Base-by-base conservation (phyloP, 257 asterid genomes). In the Solanum pennellii region DNA sequence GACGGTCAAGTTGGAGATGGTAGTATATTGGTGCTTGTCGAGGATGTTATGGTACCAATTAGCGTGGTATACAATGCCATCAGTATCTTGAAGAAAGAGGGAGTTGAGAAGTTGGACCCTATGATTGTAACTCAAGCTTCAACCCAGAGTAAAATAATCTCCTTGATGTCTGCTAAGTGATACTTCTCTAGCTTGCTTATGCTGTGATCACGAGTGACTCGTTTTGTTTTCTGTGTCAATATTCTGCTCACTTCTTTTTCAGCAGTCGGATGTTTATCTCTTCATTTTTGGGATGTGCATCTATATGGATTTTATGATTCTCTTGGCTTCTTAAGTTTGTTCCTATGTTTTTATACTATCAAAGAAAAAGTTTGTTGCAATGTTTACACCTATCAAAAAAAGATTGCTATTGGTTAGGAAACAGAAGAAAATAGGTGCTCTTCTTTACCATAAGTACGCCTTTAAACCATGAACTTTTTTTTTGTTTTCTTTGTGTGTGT, bases 51-150 rank as follows among this genome's bases (percentile, higher is more conserved):
- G 9, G 93, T 93, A 49, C 91, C 94, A 49, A 68, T 93, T 84
- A 80, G 86, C 77, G 91, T 89, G 41, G 92, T 94, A 86, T 79
- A n/a, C 35, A 94, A 91, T 86, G 97, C 98, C 14, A 77, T 93
- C 76, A 91, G 91, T 92, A 92, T 85, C 83, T 89, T 92, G 79
- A 91, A 87, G 88, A 93, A 92, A 91, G 96, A 89, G 60, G 96
- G 90, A 65, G 72, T 88, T 68, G 93, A 93, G 88, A 79, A 91
- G 80, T 25, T 88, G 86, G 94, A 95, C 84, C 97, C 98, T 45
- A 68, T 90, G 80, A 90, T 95, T 87, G 89, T 96, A 25, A 94
- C 98, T 88, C 98, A 94, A 89, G 95, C 94, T 90, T 92, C 94
- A 72, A 87, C 92, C 23, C 93, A 92, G 65, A 89, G 98, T 95